Base-by-base conservation (phyloP, 805 yeast species). In the Kodamaea nitidulidarum region DNA sequence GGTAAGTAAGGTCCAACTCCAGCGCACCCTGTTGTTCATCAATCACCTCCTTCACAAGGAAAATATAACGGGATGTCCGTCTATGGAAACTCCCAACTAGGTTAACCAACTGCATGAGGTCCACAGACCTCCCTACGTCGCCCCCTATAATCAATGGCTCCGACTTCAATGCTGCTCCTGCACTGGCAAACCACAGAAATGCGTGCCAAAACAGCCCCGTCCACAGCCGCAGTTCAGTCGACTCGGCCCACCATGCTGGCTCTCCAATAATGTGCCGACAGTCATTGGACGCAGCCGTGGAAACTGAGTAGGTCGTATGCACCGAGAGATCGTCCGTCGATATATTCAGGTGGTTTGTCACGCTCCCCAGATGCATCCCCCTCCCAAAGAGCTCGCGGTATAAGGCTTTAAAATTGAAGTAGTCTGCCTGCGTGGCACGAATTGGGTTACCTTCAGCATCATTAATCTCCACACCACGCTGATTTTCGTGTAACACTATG, bases 131-230 rank as follows among this genome's bases (percentile, higher is more conserved):
- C n/a, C 7, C 14, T 11, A 4, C 20, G 21, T 15, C 21, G 11
- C 7, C 5, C 22, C 8, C 8, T 6, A 30, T 30, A 4, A 5
- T 16, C 32, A 30, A 30, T 4, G 21, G 32, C 14, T 15, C 32
- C 37, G 30, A 41, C 29, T 36, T 43, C 25, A 21, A 32, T 12
- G 38, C 30, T 4, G 42, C 42, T 3, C 42, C 95, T 1, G 93
- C 91, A 21, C 84, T 74, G 2, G 95, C 95, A 88, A 91, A 85
- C 93, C 93, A 85, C 15, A 84, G 64, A 42, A 84, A 73, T 1
- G 88, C 88, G 39, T 75, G 67, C 84, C 85, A 80, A 1, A 80
- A 63, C 29, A 74, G 64, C 48, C 78, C 81, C 39, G 68, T 65
- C 74, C 84, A 71, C 1, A 83, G 70, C 15, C 70, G 55, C 1